phyloP scores from a whole-genome alignment of 805 yeast species.

The Kodamaea jinghongensis region DNA sequence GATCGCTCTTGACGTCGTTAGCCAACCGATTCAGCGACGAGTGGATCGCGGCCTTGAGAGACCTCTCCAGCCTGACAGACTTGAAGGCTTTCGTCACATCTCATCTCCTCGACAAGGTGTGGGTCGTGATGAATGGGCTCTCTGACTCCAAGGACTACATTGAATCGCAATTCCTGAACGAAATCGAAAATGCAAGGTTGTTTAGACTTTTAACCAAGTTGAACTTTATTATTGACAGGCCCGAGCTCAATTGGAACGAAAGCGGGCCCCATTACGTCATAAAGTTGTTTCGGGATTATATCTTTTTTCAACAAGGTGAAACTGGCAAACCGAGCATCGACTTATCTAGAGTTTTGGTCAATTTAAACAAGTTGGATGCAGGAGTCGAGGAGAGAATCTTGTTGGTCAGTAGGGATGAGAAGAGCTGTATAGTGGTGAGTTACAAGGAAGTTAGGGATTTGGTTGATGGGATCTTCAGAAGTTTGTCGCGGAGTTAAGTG shows the following conservation, averaged over 20 bases:
- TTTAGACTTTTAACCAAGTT: constrained; percentile 80
- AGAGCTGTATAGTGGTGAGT: constrained; percentile 78
- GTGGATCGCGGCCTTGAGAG: constrained; percentile 41
- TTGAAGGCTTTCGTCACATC: constrained; percentile 22
- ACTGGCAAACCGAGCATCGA: constrained; percentile 76
- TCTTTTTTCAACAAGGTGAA: constrained; percentile 82
- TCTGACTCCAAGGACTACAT: constrained; percentile 54
- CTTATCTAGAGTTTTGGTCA: constrained; percentile 72
- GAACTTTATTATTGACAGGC: constrained; percentile 72
- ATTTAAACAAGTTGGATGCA: constrained; percentile 86
- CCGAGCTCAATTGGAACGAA: constrained; percentile 67
- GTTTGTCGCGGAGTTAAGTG: constrained; percentile 54
- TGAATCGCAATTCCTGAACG: constrained; percentile 62
- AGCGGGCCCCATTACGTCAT: constrained; percentile 65
- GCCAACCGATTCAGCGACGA: constrained; percentile 35
- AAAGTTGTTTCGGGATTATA: constrained; percentile 74
- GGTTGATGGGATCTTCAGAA: constrained; percentile 64
- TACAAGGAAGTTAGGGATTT: constrained; percentile 78
- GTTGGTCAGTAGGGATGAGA: constrained; percentile 80
- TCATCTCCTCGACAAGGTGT: constrained; percentile 34
- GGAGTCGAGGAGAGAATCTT: constrained; percentile 83
- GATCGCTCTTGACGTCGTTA: constrained; percentile 13
- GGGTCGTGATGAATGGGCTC: constrained; percentile 47
- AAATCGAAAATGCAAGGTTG: constrained; percentile 84
- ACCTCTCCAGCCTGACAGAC: constrained; percentile 17